phyloP scores from a whole-genome alignment of 2,329 filamentous ascomycete species.

The Emergomyces orientalis region DNA sequence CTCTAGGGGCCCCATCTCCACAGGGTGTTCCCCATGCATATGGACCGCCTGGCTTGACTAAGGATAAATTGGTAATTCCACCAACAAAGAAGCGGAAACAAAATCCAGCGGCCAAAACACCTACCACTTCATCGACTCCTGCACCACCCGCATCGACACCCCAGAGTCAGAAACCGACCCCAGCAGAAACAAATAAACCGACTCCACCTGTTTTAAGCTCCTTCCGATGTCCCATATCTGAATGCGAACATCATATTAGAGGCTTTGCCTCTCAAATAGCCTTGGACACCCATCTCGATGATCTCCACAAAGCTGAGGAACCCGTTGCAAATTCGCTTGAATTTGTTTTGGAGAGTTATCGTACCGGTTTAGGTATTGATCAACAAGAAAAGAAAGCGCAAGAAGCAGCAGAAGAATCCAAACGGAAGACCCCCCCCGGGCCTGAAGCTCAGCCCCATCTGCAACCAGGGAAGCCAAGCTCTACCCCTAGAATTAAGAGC shows the following conservation, averaged over 20 bases:
- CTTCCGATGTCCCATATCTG: constrained; percentile 45
- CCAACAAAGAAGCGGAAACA: constrained; percentile 49
- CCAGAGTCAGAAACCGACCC: constrained; percentile 25
- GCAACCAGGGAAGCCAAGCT: constrained; percentile 16
- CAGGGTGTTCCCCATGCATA: constrained; percentile 51
- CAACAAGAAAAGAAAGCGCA: constrained; percentile 34
- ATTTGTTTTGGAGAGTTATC: constrained; percentile 47
- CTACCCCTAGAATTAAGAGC: constrained; percentile 19
- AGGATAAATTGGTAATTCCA: constrained; percentile 50
- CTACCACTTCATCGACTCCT: constrained; percentile 17
- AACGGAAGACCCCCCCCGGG: constrained; percentile 14
- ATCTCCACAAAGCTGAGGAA: constrained; percentile 43
- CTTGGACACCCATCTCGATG: constrained; percentile 46
- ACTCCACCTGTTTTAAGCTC: constrained; percentile 34
- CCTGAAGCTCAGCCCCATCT: constrained; percentile 11
- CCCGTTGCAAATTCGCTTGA: constrained; percentile 46
- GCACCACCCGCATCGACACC: constrained; percentile 24
- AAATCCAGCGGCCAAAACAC: constrained; percentile 28
- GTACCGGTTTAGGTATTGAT: constrained; percentile 41
- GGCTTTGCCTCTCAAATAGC: constrained; percentile 48
- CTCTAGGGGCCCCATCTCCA: constrained; percentile 43
- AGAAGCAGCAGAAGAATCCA: constrained; percentile 13
- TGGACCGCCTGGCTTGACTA: constrained; percentile 43
- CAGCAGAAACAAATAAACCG: constrained; percentile 34
- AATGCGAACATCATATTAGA: constrained; percentile 45